phyloP scores from a whole-genome alignment of 257 asterid species.

The Nicotiana sylvestris region DNA sequence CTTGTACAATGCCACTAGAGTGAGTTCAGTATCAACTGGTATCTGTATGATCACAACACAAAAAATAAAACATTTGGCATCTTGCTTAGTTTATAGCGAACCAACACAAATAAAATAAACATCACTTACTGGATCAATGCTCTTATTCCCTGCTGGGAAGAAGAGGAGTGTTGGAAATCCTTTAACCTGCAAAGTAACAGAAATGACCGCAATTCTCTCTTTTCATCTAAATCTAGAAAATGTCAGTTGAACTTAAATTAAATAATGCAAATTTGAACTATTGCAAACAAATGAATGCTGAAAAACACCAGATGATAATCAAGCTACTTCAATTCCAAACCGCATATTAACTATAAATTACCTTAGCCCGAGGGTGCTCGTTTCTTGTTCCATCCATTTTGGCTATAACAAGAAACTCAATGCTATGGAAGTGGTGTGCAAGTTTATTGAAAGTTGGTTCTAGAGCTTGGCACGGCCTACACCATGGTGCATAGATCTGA shows the following conservation, averaged over 20 bases:
- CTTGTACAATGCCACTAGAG: constrained; percentile 72
- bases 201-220: background rate
- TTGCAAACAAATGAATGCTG: too few relatives aligned
- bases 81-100: background rate
- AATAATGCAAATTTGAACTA: background rate
- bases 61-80: background rate
- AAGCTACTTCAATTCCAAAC: background rate
- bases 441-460: constrained; percentile 89
- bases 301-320: background rate
- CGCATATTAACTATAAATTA: constrained; percentile 7
- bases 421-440: constrained; percentile 60
- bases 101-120: background rate
- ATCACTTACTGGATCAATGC: constrained; percentile 73
- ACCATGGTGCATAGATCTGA: constrained; percentile 96
- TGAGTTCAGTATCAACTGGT: constrained; percentile 62
- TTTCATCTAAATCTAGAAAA: background rate
- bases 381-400: constrained; percentile 97
- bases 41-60: constrained; percentile 37
- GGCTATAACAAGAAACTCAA: constrained; percentile 74
- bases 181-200: constrained; percentile 50
- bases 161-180: constrained; percentile 89
- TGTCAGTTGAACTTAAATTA: background rate
- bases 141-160: constrained; percentile 89
- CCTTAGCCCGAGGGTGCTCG: constrained; percentile 92
- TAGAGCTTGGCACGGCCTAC: constrained; percentile 86